A percentile compares a stretch with the other conserved stretches of the same genome.
Conservation (phyloP, 305 asterid species). For the Solanum aculeatissimum region DNA sequence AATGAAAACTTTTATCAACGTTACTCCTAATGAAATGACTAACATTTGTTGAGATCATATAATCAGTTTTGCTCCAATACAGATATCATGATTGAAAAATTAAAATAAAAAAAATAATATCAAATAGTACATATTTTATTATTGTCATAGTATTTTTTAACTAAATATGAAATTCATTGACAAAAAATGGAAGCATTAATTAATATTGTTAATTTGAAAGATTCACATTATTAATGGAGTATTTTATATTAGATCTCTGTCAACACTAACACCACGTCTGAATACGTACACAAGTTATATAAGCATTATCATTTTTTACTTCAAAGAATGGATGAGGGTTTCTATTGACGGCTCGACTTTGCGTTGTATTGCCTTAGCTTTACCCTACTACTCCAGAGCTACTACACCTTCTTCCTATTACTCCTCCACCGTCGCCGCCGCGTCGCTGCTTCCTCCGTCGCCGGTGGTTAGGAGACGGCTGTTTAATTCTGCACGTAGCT, state of each 20-base stretch:
- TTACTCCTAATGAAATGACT: no score
- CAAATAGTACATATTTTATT: no score
- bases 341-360: conserved; percentile 8
- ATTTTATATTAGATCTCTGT: not conserved
- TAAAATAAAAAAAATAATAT: no score
- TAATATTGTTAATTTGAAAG: not conserved
- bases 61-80: no score
- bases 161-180: no score
- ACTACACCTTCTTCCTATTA: not conserved
- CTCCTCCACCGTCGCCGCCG: conserved; percentile 1
- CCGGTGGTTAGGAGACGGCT: not conserved
- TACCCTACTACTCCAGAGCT: conserved; percentile 6
- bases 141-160: no score
- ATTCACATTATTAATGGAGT: not conserved
- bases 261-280: not conserved
- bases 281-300: not conserved
- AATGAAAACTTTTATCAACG: no score
- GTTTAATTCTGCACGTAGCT: not conserved
- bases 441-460: not conserved
- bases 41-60: no score
- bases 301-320: not conserved
- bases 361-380: conserved; percentile 18
- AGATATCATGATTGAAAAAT: no score
- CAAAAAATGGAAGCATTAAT: not conserved
- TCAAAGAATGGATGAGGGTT: conserved; percentile 58